Conservation (phyloP, 2,329 filamentous ascomycete species). For the Hirsutella minnesotensis region DNA sequence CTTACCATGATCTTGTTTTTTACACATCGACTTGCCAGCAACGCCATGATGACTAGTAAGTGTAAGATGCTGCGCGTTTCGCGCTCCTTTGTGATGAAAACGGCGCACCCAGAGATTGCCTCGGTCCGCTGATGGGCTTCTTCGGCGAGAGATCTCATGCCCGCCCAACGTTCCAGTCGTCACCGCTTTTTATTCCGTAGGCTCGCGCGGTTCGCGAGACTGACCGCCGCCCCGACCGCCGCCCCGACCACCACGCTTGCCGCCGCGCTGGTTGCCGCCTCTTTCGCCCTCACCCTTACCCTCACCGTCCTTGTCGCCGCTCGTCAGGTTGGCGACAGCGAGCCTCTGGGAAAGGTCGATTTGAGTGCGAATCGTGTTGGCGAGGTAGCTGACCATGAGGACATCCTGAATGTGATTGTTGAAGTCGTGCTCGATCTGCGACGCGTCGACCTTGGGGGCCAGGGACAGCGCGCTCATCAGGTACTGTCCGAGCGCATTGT, state of each 20-base stretch:
- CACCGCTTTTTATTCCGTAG: slow-evolving; percentile 18
- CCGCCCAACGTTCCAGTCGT: not conserved
- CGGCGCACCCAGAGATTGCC: not conserved
- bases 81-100: slow-evolving; percentile 1
- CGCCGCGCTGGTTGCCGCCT: slow-evolving; percentile 33
- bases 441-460: slow-evolving; percentile 84
- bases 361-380: slow-evolving; percentile 97
- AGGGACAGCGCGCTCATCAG: slow-evolving; percentile 87
- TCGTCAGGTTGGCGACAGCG: slow-evolving; percentile 60
- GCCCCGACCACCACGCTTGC: slow-evolving; percentile 38
- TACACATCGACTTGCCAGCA: slow-evolving; percentile 23
- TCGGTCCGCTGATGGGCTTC: not conserved
- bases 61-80: slow-evolving; percentile 19
- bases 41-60: slow-evolving; percentile 23
- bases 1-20: too few relatives aligned
- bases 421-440: slow-evolving; percentile 93
- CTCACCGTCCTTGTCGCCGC: slow-evolving; percentile 37
- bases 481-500: slow-evolving; percentile 86
- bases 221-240: slow-evolving; percentile 39
- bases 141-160: not conserved
- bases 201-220: slow-evolving; percentile 27
- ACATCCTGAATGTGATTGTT: slow-evolving; percentile 99
- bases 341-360: slow-evolving; percentile 95
- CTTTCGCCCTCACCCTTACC: slow-evolving; percentile 32
- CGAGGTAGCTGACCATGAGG: slow-evolving; percentile 92